Evolutionary conservation across 257 asterid genomes (phyloP).

Genomic region (Osmanthus fragrans): DNA sequence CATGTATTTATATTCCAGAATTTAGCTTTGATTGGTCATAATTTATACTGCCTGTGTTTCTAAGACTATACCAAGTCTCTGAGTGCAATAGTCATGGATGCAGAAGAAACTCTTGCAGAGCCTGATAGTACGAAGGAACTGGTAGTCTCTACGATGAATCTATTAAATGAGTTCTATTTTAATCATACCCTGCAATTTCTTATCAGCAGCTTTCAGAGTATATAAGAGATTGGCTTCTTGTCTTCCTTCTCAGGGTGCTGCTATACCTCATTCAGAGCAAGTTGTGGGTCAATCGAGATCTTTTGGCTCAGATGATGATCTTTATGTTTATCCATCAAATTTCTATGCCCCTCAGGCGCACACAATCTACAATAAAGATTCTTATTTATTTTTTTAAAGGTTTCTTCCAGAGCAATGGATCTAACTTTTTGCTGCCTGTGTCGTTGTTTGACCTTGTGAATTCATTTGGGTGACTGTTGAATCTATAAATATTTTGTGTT

Average conservation of each 20-base stretch:
- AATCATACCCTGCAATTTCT: background rate
- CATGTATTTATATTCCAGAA: background rate
- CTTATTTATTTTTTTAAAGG: background rate
- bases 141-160: background rate
- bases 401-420: background rate
- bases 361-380: slow-evolving; percentile 9
- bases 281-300: slow-evolving; percentile 16
- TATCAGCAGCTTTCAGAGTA: background rate
- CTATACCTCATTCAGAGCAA: slow-evolving; percentile 2
- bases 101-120: slow-evolving; percentile 7
- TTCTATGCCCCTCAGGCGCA: slow-evolving; percentile 5
- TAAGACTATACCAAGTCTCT: background rate
- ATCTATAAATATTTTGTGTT: background rate
- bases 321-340: slow-evolving; percentile 12
- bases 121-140: slow-evolving; percentile 13
- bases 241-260: slow-evolving; percentile 7
- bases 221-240: background rate
- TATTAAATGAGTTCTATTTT: background rate
- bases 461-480: background rate
- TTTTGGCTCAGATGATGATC: slow-evolving; percentile 23
- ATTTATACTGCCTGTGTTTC: background rate
- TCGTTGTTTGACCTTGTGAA: background rate
- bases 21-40: slow-evolving; percentile 9
- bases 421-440: background rate
- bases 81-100: background rate